Evolutionary conservation across 176 grass and related monocot genomes (phyloP), one percentile per base, ranked within the genome.

Genomic region (Avena sativa): DNA sequence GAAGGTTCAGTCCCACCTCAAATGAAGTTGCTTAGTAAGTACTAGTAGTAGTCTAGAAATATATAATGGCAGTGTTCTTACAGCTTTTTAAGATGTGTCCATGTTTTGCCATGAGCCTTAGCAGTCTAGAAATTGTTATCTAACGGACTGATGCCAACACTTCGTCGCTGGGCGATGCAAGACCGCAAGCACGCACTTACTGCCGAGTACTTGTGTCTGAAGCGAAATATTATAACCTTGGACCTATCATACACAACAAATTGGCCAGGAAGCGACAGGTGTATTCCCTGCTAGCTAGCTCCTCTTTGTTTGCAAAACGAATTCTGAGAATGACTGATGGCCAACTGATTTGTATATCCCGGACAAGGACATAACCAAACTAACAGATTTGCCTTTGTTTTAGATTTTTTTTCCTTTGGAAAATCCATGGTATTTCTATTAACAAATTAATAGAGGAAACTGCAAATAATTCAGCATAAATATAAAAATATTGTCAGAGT

Each of bases 181-280:
- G 91, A 92, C 71, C 36, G 36, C 4, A 43, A 43, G 40, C 40
- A 43, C 0, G 5, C 1, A 43, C 32, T 34, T 34, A 34, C 32
- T 34, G 32, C 32, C 32, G 85, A 88, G 78, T 89, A 83, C 95
- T 95, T 86, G 88, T 79, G 36, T 91, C 89, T 61, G 88, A 93
- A 95, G 93, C 87, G 50, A 95, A 21, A 46, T 43, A 34, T 0
- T 71, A 12, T 66, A 90, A 85, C 68, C 84, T 43, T 43, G 44
- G 25, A 85, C 28, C 74, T 88, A 34, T 73, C 91, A 78, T 92
- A 85, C 86, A 86, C 32, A 34, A 34, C 44, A 47, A 72, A 21
- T 87, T 89, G 47, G 83, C 40, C 40, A 36, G 72, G 63, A 92
- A 79, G 73, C 82, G 59, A 78, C 53, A 14, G 11, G 36, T 11